These are phyloP conservation scores for Teunomyces cretensis DNA, from an alignment of 805 yeast species.

Conservation along the genomic window DNA sequence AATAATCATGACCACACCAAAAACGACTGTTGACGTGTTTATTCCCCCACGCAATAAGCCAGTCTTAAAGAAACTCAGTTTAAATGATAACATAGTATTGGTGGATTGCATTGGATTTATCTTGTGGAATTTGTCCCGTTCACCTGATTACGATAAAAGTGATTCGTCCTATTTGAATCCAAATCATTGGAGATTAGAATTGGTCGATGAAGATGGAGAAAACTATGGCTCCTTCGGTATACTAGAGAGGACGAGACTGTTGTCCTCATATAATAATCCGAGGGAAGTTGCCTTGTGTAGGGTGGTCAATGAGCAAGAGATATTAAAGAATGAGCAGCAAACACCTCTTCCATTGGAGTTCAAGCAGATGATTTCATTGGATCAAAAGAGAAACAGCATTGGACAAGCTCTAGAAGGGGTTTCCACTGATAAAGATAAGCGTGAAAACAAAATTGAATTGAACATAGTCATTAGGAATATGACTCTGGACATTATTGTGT, in stretches of 20 bases:
- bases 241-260: constrained; percentile 62
- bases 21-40: constrained; percentile 25
- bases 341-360: constrained; percentile 57
- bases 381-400: not conserved
- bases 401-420: not conserved
- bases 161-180: constrained; percentile 43
- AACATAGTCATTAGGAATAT: not conserved
- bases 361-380: constrained; percentile 9
- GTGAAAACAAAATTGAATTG: not conserved
- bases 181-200: constrained; percentile 70
- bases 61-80: constrained; percentile 18
- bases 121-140: constrained; percentile 27
- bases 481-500: not conserved
- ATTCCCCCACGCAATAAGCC: constrained; percentile 34
- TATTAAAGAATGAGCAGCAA: constrained; percentile 43
- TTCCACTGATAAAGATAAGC: not conserved
- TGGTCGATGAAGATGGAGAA: constrained; percentile 93
- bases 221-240: constrained; percentile 92
- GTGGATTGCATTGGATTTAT: constrained; percentile 43
- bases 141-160: constrained; percentile 19
- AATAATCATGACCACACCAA: constrained; percentile 11
- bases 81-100: constrained; percentile 29
- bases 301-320: constrained; percentile 49
- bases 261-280: constrained; percentile 70
- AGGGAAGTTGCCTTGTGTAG: constrained; percentile 78